Percentiles rank a stretch among this genome's conserved stretches.
These are phyloP conservation scores for Nannochloropsis gaditana DNA, from an alignment of 108 stramenopile genomes.

Conservation along the genomic window DNA sequence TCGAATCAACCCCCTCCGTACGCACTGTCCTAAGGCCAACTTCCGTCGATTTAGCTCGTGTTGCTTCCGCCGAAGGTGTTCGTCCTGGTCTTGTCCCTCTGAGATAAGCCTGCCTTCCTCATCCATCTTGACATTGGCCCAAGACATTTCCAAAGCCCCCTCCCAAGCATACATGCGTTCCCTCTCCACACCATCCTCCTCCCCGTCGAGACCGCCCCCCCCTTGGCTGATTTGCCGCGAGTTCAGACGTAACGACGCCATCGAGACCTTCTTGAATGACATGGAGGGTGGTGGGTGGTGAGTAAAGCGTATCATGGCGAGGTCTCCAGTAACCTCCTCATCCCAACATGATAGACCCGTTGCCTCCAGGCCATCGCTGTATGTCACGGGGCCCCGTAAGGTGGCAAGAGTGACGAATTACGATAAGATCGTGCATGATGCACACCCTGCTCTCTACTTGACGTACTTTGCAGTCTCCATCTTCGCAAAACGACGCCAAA, in stretches of 20 bases:
- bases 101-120: constrained; percentile 16
- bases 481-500: no score
- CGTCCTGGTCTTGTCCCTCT: neutral
- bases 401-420: no score
- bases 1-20: constrained; percentile 35
- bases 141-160: constrained; percentile 10
- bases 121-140: neutral
- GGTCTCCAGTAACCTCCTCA: neutral
- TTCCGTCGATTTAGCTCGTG: neutral
- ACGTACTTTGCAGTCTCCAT: no score
- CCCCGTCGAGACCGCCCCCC: neutral
- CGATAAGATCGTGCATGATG: no score
- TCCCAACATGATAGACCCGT: no score
- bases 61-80: neutral
- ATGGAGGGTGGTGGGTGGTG: neutral
- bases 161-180: constrained; percentile 17
- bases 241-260: neutral
- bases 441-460: no score
- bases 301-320: neutral
- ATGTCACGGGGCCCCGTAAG: no score
- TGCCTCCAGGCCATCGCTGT: no score
- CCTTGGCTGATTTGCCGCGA: neutral
- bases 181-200: neutral
- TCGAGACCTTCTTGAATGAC: neutral
- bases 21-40: neutral